Percentiles rank a stretch among this genome's conserved stretches.
Evolutionary conservation across 2,329 filamentous ascomycete genomes (phyloP).

Genomic region (Pyrenophora tritici-repentis): DNA sequence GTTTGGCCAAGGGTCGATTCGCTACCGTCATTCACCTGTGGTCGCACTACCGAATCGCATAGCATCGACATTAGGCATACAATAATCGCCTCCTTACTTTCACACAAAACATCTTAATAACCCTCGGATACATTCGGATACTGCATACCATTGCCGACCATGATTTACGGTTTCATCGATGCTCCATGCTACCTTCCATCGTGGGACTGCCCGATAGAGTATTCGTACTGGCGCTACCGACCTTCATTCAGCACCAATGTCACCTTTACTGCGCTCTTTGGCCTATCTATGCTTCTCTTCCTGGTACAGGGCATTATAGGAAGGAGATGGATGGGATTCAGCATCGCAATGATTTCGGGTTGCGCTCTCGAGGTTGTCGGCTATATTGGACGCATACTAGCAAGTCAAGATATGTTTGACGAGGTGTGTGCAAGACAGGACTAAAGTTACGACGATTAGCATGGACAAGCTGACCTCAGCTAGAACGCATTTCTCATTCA

Average conservation of each 20-base stretch:
- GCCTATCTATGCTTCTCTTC: constrained; percentile 47
- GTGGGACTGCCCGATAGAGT: constrained; percentile 46
- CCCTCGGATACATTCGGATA: not conserved
- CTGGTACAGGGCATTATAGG: constrained; percentile 44
- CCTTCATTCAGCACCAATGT: constrained; percentile 51
- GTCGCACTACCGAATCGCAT: not conserved
- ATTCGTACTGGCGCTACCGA: constrained; percentile 52
- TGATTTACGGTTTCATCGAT: constrained; percentile 16
- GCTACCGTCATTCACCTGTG: too few relatives aligned
- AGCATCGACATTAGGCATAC: not conserved
- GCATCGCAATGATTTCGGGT: constrained; percentile 60
- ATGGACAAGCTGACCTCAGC: constrained; percentile 5
- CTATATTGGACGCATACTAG: constrained; percentile 64
- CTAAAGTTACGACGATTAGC: not conserved
- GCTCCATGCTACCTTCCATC: constrained; percentile 38
- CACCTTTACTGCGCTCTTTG: constrained; percentile 52
- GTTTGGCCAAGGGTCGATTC: too few relatives aligned
- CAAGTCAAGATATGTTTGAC: constrained; percentile 63
- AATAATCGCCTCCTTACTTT: not conserved
- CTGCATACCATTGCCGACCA: not conserved
- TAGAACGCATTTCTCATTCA: constrained; percentile 67
- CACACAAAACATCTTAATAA: not conserved
- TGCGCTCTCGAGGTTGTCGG: constrained; percentile 64
- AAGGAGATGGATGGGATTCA: constrained; percentile 51
- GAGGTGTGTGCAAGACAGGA: constrained; percentile 30